phyloP scores from a whole-genome alignment of 1,284 basidiomycete genomes.

The Chalciporus sp. region DNA sequence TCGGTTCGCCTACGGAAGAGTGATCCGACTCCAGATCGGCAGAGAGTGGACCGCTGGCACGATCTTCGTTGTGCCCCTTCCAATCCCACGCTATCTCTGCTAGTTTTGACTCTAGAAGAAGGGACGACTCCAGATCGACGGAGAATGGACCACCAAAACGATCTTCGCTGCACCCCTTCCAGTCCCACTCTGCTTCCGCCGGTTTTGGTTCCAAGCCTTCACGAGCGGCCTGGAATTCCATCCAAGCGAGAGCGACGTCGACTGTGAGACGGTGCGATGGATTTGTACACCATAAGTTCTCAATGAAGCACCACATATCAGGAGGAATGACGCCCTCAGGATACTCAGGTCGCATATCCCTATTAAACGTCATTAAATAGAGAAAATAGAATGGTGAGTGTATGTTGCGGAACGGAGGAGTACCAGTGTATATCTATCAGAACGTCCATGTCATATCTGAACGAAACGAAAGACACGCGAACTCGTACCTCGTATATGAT shows the following conservation, averaged over 20 bases:
- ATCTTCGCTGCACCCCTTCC: not conserved
- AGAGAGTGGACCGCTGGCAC: no score
- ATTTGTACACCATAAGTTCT: not conserved
- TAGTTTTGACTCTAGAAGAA: no score
- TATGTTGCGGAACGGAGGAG: no score
- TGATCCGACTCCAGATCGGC: not conserved
- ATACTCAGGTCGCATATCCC: not conserved
- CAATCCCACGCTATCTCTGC: no score
- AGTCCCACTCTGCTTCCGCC: slow-evolving; percentile 5
- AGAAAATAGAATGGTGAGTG: no score
- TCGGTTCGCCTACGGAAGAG: no score
- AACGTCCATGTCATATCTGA: no score
- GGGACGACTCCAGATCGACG: not conserved
- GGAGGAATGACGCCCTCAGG: not conserved
- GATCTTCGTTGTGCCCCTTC: no score
- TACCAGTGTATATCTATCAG: no score
- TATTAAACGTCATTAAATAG: no score
- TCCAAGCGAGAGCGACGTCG: not conserved
- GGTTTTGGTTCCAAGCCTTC: not conserved
- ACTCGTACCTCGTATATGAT: no score
- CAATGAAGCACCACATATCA: slow-evolving; percentile 5
- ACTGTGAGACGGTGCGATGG: not conserved
- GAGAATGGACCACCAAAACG: not conserved
- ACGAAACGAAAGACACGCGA: no score
- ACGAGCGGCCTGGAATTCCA: not conserved